phyloP scores from a whole-genome alignment of 495 filamentous ascomycete genomes.

The Aspergillus baeticus region DNA sequence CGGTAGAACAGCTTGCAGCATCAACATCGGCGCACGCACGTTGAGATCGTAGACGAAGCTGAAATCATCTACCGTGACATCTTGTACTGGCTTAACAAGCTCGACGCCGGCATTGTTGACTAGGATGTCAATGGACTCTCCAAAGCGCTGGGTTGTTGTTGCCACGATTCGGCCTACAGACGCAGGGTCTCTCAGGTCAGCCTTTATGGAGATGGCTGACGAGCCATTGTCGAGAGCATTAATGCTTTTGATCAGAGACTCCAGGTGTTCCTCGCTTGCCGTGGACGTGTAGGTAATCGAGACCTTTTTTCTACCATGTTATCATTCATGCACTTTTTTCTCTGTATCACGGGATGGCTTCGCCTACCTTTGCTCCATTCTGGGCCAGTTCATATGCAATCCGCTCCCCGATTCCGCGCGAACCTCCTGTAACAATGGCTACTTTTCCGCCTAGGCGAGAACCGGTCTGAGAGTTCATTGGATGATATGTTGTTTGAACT shows the following conservation, averaged over 20 bases:
- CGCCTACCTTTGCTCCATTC: slow-evolving; percentile 27
- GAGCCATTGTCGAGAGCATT: too few species aligned
- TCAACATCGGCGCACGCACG: slow-evolving; percentile 37
- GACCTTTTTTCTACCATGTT: too few species aligned
- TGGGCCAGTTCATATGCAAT: slow-evolving; percentile 29
- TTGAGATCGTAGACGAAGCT: slow-evolving; percentile 23
- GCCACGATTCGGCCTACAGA: too few species aligned
- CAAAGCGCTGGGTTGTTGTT: too few species aligned
- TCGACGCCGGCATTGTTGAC: neutral
- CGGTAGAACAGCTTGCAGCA: slow-evolving; percentile 46
- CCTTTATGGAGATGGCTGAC: too few species aligned
- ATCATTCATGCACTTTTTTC: too few species aligned
- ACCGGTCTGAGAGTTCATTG: neutral
- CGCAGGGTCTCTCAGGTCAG: too few species aligned
- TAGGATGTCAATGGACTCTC: too few species aligned
- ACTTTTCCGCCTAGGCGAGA: slow-evolving; percentile 10
- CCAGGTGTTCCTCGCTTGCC: too few species aligned
- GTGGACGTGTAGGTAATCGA: too few species aligned
- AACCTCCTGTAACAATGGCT: slow-evolving; percentile 28
- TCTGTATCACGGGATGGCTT: neutral
- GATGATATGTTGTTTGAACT: too few species aligned
- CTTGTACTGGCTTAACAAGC: neutral
- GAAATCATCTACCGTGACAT: neutral
- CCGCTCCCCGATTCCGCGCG: slow-evolving; percentile 31
- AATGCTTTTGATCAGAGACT: too few species aligned